Base-by-base conservation (phyloP, 768 basidiomycete species). In the Hypholoma fasciculare region DNA sequence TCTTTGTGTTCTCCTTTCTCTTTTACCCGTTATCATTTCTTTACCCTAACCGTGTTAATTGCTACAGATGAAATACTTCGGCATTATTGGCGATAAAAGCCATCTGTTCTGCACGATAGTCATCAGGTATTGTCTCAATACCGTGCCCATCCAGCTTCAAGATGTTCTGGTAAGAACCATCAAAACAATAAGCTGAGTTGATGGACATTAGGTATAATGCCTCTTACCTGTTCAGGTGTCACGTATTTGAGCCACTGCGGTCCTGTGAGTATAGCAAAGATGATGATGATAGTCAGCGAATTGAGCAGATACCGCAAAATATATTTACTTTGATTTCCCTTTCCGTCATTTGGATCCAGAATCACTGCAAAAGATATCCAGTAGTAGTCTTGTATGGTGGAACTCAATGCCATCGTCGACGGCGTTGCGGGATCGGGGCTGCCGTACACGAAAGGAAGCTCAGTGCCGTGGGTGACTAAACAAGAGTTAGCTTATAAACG, bases 301-400 rank as follows among this genome's bases (percentile, higher is more conserved):
- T 43, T 42, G 11, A 30, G 8, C 2, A 34, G 7, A 7, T 13
- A 5, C 16, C 2, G 34, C 7, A 49, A 8, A 16, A 48, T 47
- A 6, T 58, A 67, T n/a, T 52, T 57, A 73, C 72, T 68, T 43
- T 61, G 23, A 30, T 39, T 26, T 12, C 75, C 74, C 16, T 63
- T 60, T 1, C 69, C 68, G 51, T 76, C 75, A 56, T 76, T 77
- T 3, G 74, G 76, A 57, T 71, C 63, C 27, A 77, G 46, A 23
- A 61, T 67, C 2, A 60, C 67, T 0, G 69, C 69, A 39, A 76
- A 77, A 8, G 76, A 77, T 6, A 77, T 64, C 75, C 74, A n/a
- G n/a, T n/a, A 77, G 49, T 76, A 77, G 55, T 77, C 72, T n/a
- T 72, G 65, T 68, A 77, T 74, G 5, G 64, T 44, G 4, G 50